Conservation (phyloP, 805 yeast species). For the Cyberlindnera saturnus region DNA sequence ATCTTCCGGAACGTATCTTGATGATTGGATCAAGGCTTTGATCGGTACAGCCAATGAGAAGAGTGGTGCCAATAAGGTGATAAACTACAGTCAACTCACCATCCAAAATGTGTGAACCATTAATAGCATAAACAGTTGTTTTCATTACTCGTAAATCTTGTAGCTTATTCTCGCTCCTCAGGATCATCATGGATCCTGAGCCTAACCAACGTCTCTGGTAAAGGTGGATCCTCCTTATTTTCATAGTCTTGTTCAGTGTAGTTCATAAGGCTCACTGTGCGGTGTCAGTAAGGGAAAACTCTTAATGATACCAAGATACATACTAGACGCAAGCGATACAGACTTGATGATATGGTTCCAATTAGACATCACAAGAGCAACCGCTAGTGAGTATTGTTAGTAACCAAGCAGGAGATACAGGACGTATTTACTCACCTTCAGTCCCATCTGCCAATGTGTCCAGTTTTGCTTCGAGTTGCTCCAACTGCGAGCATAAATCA, state of each 20-base stretch:
- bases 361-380: conserved; percentile 50
- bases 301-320: conserved; percentile 3
- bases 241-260: conserved; percentile 28
- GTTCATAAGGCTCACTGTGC: conserved; percentile 34
- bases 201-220: conserved; percentile 64
- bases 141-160: conserved; percentile 1
- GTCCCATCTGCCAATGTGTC: conserved; percentile 47
- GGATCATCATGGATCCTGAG: conserved; percentile 41
- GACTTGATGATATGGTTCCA: conserved; percentile 62
- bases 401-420: background rate
- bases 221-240: conserved; percentile 33
- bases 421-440: conserved; percentile 25
- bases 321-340: conserved; percentile 48
- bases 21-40: conserved; percentile 26
- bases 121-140: conserved; percentile 10
- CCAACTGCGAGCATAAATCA: conserved; percentile 40
- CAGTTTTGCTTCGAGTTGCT: conserved; percentile 41
- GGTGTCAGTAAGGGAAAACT: conserved; percentile 7
- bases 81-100: conserved; percentile 31
- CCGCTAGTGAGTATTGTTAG: conserved; percentile 29
- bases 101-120: conserved; percentile 23
- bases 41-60: conserved; percentile 32
- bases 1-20: conserved; percentile 14
- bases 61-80: conserved; percentile 28
- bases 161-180: background rate